These are phyloP conservation scores for Geranium rotundifolium DNA, from an alignment of 345 rosid species.

Conservation along the genomic window DNA sequence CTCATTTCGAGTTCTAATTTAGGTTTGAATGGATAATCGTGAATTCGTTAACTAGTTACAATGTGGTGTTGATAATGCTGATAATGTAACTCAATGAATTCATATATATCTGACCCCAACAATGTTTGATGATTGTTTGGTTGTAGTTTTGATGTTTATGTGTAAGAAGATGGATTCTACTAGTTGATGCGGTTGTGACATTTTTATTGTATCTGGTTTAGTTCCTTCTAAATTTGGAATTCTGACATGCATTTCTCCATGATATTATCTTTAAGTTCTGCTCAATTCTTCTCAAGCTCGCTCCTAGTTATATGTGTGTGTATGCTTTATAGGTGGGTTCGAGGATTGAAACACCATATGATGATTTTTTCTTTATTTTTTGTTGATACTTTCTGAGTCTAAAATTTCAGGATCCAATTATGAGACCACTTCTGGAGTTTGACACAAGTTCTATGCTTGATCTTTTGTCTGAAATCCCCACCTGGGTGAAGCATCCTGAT, in stretches of 20 bases:
- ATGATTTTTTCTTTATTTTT: background rate
- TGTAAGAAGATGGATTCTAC: background rate
- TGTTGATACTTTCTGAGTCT: background rate
- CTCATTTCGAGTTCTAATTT: background rate
- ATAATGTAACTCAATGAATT: background rate
- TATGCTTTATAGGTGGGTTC: too few relatives aligned
- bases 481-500: slow-evolving; percentile 46
- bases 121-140: too few relatives aligned
- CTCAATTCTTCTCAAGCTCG: too few relatives aligned
- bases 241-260: too few relatives aligned
- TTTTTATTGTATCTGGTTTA: background rate
- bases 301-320: too few relatives aligned
- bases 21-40: background rate
- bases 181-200: background rate
- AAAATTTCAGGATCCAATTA: slow-evolving; percentile 28
- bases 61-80: background rate
- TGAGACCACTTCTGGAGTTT: slow-evolving; percentile 21
- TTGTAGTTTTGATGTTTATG: background rate
- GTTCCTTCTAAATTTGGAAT: background rate
- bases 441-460: slow-evolving; percentile 24
- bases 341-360: too few relatives aligned
- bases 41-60: background rate
- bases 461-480: slow-evolving; percentile 31
- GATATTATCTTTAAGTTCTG: too few relatives aligned
- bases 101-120: background rate